Evolutionary conservation across 306 rosid species (phyloP).

Genomic region (Quercus mongolica): DNA sequence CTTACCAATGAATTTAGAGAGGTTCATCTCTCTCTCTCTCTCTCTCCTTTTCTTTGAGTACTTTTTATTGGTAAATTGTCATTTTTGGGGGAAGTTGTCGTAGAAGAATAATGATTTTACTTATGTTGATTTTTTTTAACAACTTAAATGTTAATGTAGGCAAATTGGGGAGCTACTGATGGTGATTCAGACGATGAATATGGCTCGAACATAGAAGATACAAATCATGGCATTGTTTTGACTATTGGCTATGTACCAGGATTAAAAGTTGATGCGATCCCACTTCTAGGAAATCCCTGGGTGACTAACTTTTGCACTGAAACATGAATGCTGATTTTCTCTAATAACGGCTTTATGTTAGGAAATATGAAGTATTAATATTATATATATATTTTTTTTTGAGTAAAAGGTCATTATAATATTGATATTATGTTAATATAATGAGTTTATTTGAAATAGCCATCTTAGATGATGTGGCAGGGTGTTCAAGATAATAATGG

Average conservation of each 20-base stretch:
- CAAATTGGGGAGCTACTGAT: slow-evolving; percentile 25
- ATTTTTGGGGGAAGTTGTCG: background rate
- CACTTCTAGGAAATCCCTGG: slow-evolving; percentile 24
- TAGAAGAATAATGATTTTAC: too few species aligned
- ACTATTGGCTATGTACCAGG: slow-evolving; percentile 73
- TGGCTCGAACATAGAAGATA: slow-evolving; percentile 1
- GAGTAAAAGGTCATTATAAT: background rate
- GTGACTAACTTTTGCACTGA: slow-evolving; percentile 19
- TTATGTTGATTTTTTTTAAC: too few species aligned
- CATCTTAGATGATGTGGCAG: background rate
- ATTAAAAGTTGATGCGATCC: slow-evolving; percentile 60
- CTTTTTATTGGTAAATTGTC: background rate
- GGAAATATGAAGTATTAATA: too few species aligned
- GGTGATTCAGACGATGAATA: slow-evolving; percentile 24
- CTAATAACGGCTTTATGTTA: background rate
- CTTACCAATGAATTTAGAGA: slow-evolving; percentile 32
- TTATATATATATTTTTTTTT: too few species aligned
- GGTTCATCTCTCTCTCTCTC: slow-evolving; percentile 8
- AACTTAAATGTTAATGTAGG: slow-evolving; percentile 20
- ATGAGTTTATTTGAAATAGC: background rate
- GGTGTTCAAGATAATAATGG: background rate
- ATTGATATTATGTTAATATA: background rate
- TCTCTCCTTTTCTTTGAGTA: background rate
- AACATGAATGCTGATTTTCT: background rate
- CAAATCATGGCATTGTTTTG: slow-evolving; percentile 55